Evolutionary conservation across 306 rosid genomes (phyloP).

Genomic region (Hylodesmum podocarpum): DNA sequence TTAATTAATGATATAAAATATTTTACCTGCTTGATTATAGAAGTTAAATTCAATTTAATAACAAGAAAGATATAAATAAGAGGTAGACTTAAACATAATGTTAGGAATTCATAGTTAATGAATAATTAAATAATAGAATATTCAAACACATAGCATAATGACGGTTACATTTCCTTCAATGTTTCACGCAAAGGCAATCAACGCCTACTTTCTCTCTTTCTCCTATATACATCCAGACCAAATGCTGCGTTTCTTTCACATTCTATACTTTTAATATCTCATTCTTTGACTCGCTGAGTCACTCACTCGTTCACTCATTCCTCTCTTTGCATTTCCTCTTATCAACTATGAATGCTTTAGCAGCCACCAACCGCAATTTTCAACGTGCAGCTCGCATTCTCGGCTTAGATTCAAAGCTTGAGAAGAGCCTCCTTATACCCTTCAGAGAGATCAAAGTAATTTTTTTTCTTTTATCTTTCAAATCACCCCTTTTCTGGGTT

Average conservation of each 20-base stretch:
- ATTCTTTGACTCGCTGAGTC: neutral
- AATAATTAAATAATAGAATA: neutral
- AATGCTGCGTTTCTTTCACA: neutral
- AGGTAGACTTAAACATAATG: neutral
- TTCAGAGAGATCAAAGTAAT: slow-evolving; percentile 71
- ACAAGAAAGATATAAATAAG: neutral
- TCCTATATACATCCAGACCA: neutral
- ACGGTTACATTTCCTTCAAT: neutral
- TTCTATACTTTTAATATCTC: neutral
- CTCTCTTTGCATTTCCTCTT: neutral
- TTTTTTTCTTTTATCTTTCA: neutral
- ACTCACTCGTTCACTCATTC: neutral
- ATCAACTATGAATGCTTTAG: slow-evolving; percentile 64
- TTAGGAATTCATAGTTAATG: neutral
- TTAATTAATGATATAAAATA: too few relatives aligned
- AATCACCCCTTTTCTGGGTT: neutral
- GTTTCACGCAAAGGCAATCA: neutral
- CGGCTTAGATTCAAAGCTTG: slow-evolving; percentile 72
- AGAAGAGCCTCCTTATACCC: slow-evolving; percentile 72
- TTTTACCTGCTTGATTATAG: too few relatives aligned
- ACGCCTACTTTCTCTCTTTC: neutral
- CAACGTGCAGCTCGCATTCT: slow-evolving; percentile 64
- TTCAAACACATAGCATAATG: neutral
- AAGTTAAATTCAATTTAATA: neutral
- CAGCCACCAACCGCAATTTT: slow-evolving; percentile 74